Percentiles rank a stretch among this genome's conserved stretches.
phyloP scores from a whole-genome alignment of 257 asterid species.

The Henckelia pumila region DNA sequence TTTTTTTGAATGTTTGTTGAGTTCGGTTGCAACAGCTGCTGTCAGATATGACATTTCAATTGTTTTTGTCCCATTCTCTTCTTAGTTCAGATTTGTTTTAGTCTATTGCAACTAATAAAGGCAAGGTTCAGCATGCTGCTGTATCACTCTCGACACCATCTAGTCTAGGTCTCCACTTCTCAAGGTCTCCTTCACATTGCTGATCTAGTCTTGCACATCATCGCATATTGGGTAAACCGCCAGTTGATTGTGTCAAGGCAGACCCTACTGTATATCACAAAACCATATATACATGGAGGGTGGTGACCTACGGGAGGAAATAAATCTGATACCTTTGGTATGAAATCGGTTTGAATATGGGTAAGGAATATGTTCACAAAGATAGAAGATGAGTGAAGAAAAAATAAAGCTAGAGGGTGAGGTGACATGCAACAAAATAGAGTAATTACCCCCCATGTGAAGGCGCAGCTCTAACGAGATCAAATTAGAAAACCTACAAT shows the following conservation, averaged over 20 bases:
- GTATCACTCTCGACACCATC: not conserved
- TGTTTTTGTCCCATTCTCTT: not conserved
- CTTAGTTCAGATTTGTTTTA: not conserved
- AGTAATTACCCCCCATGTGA: too few relatives aligned
- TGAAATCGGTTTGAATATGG: too few relatives aligned
- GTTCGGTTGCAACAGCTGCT: not conserved
- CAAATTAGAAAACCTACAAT: not conserved
- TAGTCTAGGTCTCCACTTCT: not conserved
- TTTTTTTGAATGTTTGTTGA: constrained; percentile 4
- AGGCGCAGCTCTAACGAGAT: not conserved
- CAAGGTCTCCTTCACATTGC: not conserved
- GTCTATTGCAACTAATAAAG: not conserved
- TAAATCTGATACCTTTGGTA: too few relatives aligned
- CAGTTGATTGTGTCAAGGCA: not conserved
- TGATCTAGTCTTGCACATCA: not conserved
- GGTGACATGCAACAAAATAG: too few relatives aligned
- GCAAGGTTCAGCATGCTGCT: not conserved
- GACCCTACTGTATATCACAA: not conserved
- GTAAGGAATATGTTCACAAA: too few relatives aligned
- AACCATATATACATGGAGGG: not conserved
- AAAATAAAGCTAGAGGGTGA: not conserved
- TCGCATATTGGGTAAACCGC: not conserved
- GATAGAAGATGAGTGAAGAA: not conserved
- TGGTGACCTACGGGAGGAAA: not conserved
- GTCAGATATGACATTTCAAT: not conserved